These are phyloP conservation scores for Bipolaris zeicola DNA, from an alignment of 2,329 filamentous ascomycete species.

Conservation along the genomic window DNA sequence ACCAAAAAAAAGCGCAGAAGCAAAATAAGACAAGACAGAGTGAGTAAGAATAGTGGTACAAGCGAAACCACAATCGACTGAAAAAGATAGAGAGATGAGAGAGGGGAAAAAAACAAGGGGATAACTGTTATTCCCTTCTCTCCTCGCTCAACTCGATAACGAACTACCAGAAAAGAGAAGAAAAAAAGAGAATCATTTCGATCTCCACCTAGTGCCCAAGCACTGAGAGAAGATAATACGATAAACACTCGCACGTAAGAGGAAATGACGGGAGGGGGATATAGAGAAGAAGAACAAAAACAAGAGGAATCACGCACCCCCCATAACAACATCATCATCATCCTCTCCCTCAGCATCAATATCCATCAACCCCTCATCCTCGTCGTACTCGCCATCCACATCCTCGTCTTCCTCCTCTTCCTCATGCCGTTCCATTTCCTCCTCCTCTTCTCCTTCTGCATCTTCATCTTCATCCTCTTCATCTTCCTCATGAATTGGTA, in stretches of 20 bases:
- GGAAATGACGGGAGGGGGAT: background rate
- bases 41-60: too few species aligned
- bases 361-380: conserved; percentile 18
- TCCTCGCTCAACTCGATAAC: background rate
- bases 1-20: too few species aligned
- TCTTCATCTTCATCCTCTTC: conserved; percentile 35
- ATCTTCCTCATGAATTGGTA: conserved; percentile 39
- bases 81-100: background rate
- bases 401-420: conserved; percentile 30
- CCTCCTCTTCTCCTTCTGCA: conserved; percentile 26
- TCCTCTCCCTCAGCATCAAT: conserved; percentile 30
- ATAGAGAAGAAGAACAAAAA: background rate
- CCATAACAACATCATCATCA: conserved; percentile 35
- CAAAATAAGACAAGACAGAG: too few species aligned
- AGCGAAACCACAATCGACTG: background rate
- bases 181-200: background rate
- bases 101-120: too few species aligned
- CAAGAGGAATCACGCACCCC: conserved; percentile 2
- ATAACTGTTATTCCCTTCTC: too few species aligned
- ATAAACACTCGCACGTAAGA: background rate
- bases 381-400: conserved; percentile 16
- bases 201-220: background rate
- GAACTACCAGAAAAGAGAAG: background rate
- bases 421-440: conserved; percentile 6
- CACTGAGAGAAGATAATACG: background rate